phyloP scores from a whole-genome alignment of 331 rosid species.

The Spiraea crenata region DNA sequence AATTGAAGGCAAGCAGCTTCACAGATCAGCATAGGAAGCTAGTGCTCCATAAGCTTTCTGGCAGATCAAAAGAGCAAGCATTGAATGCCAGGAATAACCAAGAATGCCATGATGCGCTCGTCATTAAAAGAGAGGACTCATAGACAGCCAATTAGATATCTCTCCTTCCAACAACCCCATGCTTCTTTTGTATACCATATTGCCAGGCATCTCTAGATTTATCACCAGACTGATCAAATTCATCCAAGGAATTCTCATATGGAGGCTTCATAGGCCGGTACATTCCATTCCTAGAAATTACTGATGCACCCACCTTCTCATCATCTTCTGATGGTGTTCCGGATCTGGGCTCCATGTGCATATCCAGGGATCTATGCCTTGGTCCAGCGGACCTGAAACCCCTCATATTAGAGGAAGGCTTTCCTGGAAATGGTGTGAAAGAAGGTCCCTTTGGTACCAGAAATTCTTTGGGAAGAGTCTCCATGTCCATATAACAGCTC shows the following conservation, averaged over 20 bases:
- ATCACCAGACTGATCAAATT: slow-evolving; percentile 57
- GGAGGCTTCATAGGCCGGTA: slow-evolving; percentile 54
- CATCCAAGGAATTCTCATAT: slow-evolving; percentile 65
- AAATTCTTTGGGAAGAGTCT: slow-evolving; percentile 88
- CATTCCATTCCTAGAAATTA: slow-evolving; percentile 62
- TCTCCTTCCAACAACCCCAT: slow-evolving; percentile 71
- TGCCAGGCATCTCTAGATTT: slow-evolving; percentile 77
- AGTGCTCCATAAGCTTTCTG: slow-evolving; percentile 16
- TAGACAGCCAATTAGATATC: slow-evolving; percentile 45
- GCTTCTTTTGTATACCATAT: slow-evolving; percentile 74
- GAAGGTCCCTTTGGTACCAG: slow-evolving; percentile 52
- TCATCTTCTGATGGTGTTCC: slow-evolving; percentile 86
- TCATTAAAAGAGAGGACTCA: slow-evolving; percentile 36
- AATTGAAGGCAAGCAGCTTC: slow-evolving; percentile 15
- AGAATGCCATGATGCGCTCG: slow-evolving; percentile 25
- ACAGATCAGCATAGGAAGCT: slow-evolving; percentile 32
- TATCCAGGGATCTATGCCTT: slow-evolving; percentile 77
- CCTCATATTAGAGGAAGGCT: slow-evolving; percentile 59
- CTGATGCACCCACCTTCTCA: slow-evolving; percentile 48
- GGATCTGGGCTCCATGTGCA: slow-evolving; percentile 69
- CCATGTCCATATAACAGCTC: slow-evolving; percentile 87
- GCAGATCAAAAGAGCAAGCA: slow-evolving; percentile 16
- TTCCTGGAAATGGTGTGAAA: slow-evolving; percentile 58
- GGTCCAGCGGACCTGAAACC: slow-evolving; percentile 69
- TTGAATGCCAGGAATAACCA: slow-evolving; percentile 20